Evolutionary conservation across 495 filamentous ascomycete genomes (phyloP).

Genomic region (Emericellopsis terricola): DNA sequence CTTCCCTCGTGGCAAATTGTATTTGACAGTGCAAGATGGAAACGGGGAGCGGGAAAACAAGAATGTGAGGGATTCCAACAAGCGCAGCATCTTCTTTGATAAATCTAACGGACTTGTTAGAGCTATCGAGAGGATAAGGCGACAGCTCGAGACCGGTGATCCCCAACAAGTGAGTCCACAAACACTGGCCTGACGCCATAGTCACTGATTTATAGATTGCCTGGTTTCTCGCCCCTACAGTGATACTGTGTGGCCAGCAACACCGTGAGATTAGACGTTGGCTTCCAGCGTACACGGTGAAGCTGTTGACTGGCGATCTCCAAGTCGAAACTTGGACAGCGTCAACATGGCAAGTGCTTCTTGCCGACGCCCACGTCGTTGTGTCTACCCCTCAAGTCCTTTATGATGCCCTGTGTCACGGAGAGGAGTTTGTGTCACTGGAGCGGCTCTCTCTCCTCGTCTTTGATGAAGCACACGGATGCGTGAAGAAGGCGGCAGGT

Average conservation of each 20-base stretch:
- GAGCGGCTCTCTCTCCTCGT: slow-evolving; percentile 49
- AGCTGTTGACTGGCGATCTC: slow-evolving; percentile 48
- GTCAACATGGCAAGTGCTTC: slow-evolving; percentile 55
- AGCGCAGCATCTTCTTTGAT: too few species aligned
- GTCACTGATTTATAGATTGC: slow-evolving; percentile 45
- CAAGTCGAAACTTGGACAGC: slow-evolving; percentile 61
- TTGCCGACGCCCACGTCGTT: slow-evolving; percentile 51
- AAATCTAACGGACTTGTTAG: too few species aligned
- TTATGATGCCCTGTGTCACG: slow-evolving; percentile 57
- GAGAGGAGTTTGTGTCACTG: slow-evolving; percentile 57
- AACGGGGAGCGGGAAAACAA: slow-evolving; percentile 88
- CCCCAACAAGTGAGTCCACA: slow-evolving; percentile 46
- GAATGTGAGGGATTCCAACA: too few species aligned
- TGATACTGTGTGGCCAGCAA: slow-evolving; percentile 61
- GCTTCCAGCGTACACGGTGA: slow-evolving; percentile 42
- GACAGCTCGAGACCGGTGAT: slow-evolving; percentile 47
- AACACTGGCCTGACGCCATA: too few species aligned
- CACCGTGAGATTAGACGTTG: slow-evolving; percentile 39
- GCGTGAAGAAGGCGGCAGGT: slow-evolving; percentile 41
- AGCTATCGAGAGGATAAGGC: slow-evolving; percentile 58
- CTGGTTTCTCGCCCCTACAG: slow-evolving; percentile 77
- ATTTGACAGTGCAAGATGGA: slow-evolving; percentile 47
- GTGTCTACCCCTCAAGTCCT: slow-evolving; percentile 65
- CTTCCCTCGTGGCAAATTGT: not conserved
- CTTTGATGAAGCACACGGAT: slow-evolving; percentile 83